Evolutionary conservation across 768 basidiomycete genomes (phyloP).

Genomic region (Russula earlei): DNA sequence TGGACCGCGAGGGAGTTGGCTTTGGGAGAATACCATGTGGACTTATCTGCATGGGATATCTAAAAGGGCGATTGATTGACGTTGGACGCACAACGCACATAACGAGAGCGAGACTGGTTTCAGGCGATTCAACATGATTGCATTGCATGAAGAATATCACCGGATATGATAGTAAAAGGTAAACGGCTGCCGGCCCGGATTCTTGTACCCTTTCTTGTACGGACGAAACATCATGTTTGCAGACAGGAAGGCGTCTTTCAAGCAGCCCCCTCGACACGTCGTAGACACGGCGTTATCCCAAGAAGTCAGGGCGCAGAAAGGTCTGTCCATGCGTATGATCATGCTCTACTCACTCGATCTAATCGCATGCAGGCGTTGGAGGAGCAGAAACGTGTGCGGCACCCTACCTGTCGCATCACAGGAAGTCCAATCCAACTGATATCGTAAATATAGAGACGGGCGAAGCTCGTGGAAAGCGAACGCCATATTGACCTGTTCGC

Average conservation of each 20-base stretch:
- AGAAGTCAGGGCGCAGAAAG: constrained; percentile 16
- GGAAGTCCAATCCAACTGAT: constrained; percentile 1
- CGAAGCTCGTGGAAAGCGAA: constrained; percentile 55
- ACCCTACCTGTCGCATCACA: constrained; percentile 4
- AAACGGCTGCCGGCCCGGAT: too few species aligned
- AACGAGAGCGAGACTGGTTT: too few species aligned
- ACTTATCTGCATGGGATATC: too few species aligned
- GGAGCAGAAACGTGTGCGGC: constrained; percentile 67
- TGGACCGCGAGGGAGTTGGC: too few species aligned
- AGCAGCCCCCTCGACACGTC: constrained; percentile 16
- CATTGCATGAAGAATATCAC: too few species aligned
- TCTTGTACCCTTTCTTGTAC: too few species aligned
- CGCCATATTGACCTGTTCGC: constrained; percentile 47
- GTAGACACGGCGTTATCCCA: constrained; percentile 9
- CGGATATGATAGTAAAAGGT: too few species aligned
- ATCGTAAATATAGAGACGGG: constrained; percentile 44
- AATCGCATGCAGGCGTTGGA: constrained; percentile 52
- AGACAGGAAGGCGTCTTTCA: constrained; percentile 17
- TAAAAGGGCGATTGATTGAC: too few species aligned
- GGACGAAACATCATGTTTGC: constrained; percentile 1
- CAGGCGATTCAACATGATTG: too few species aligned
- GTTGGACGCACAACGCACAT: too few species aligned
- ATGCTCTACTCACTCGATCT: background rate
- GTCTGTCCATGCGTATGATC: constrained; percentile 6
- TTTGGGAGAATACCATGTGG: too few species aligned